Evolutionary conservation across 805 yeast species (phyloP).

Genomic region (Metschnikowia koreensis): DNA sequence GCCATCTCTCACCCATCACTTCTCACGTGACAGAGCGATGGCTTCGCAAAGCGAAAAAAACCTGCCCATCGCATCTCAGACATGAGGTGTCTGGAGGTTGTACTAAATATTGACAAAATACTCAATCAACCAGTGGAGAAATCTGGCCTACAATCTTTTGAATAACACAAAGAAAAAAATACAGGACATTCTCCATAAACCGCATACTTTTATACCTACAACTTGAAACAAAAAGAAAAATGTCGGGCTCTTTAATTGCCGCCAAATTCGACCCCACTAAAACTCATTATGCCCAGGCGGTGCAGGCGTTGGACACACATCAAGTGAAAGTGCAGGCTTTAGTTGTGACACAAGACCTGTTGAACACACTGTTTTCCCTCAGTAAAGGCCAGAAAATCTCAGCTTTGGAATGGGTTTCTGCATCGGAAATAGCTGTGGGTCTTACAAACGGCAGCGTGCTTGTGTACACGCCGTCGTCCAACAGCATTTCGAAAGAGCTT

Average conservation of each 20-base stretch:
- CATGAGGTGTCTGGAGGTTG: conserved; percentile 4
- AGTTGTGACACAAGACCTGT: conserved; percentile 38
- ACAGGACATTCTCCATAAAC: too few species aligned
- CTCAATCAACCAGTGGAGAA: neutral
- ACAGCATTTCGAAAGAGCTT: conserved; percentile 54
- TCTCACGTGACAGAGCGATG: neutral
- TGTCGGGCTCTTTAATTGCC: conserved; percentile 30
- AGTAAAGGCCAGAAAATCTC: conserved; percentile 51
- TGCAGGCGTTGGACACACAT: conserved; percentile 69
- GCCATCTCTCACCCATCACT: neutral
- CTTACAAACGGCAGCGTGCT: conserved; percentile 62
- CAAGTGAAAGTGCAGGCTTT: conserved; percentile 62
- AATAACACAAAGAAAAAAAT: neutral
- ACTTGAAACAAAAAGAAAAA: neutral
- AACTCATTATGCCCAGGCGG: conserved; percentile 60
- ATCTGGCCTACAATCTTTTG: neutral
- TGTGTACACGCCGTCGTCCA: conserved; percentile 65
- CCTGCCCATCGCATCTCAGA: conserved; percentile 10
- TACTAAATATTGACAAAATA: neutral
- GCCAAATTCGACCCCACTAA: conserved; percentile 63
- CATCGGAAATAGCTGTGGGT: conserved; percentile 53
- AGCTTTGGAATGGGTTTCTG: conserved; percentile 55
- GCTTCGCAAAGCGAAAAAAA: conserved; percentile 5
- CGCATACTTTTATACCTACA: too few species aligned
- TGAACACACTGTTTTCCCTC: conserved; percentile 50